Base-by-base conservation (phyloP, 495 filamentous ascomycete genomes). In the Talaromyces adpressus region DNA sequence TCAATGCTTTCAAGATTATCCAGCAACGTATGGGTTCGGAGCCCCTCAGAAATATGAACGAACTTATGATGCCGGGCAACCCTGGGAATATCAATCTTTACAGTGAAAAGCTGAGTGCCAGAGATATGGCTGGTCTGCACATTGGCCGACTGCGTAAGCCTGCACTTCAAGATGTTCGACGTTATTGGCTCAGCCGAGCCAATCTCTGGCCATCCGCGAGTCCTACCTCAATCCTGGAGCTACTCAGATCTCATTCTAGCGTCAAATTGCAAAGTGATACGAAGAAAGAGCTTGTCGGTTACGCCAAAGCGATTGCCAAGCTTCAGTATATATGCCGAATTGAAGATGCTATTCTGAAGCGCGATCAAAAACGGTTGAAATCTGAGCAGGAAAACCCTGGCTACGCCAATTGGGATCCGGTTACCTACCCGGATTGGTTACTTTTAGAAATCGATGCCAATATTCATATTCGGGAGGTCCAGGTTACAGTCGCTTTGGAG, bases 371-470 rank as follows among this genome's bases (percentile, higher is more conserved):
- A 39, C 52, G 47, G 16, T 68, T 89, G 0, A 23, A 71, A 0
- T 73, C 73, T 30, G 87, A 89, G 65, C 51, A 84, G 0, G 32
- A 25, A 1, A 88, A 88, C 66, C 32, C 57, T 6, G 84, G 84
- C 2, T 79, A 85, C 67, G 66, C 69, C 16, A 80, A 82, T 51
- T 87, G 84, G 81, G 64, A 80, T 39, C 82, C 83, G 0, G n/a
- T 67, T 7, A 59, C 77, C 0, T 73, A 76, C 51, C 82, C 86
- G 0, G 87, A 91, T 30, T 84, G 73, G 65, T 68, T 90, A 1
- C 72, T 91, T 6, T 65, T 92, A 0, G 85, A 90, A 62, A 71
- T 89, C 20, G 89, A 92, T 52, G 83, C 79, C 36, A 78, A 83
- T 23, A 74, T 92, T 22, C 68, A 83, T 11, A 87, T 91, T 36